A percentile compares a stretch with the other conserved stretches of the same genome.
phyloP scores from a whole-genome alignment of 345 rosid genomes.

The Moricandia arvensis region DNA sequence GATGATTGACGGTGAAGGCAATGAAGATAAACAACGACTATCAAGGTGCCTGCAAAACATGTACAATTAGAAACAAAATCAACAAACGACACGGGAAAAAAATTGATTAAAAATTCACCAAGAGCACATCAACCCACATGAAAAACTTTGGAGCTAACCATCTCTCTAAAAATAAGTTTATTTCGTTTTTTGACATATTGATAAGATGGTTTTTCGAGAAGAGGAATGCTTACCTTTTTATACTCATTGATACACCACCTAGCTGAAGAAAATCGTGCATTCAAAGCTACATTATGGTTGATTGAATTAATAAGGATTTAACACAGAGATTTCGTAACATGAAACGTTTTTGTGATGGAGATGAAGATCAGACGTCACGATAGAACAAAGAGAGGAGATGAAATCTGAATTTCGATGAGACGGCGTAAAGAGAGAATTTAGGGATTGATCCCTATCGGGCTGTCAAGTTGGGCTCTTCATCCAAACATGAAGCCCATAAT shows the following conservation, averaged over 20 bases:
- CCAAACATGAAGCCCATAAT: not conserved
- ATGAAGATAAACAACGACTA: not conserved
- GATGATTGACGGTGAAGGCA: not conserved
- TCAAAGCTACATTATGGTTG: not conserved
- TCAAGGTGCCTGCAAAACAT: not conserved
- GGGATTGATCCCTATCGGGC: not conserved
- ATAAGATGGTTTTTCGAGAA: not conserved
- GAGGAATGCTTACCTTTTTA: not conserved
- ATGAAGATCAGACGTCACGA: not conserved
- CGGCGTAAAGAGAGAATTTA: not conserved
- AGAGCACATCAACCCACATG: not conserved
- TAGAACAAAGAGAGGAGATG: not conserved
- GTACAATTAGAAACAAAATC: not conserved
- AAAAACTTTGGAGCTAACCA: too few species aligned
- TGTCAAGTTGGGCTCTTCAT: not conserved
- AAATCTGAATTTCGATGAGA: not conserved
- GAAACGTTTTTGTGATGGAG: not conserved
- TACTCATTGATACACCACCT: not conserved
- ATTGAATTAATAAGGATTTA: too few species aligned
- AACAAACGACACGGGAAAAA: too few species aligned
- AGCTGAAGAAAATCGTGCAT: not conserved
- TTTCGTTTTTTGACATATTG: not conserved
- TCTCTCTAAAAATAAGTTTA: not conserved
- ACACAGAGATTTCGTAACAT: not conserved
- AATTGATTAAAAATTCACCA: not conserved